phyloP scores from a whole-genome alignment of 2,329 filamentous ascomycete species.

The Xylaria sp. region DNA sequence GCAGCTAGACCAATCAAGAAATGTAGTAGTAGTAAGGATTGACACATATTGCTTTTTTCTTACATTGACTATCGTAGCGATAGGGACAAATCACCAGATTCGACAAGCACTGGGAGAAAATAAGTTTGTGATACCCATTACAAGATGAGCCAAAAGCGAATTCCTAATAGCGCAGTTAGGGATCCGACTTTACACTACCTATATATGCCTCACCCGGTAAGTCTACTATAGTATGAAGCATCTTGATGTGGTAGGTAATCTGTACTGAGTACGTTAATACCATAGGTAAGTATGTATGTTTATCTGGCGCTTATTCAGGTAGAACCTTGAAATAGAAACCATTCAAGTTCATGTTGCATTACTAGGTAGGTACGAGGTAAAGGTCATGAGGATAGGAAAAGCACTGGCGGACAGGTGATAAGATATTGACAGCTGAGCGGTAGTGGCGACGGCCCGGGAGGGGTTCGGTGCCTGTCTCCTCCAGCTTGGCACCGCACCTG shows the following conservation, averaged over 20 bases:
- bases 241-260: not conserved
- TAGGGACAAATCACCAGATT: not conserved
- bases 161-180: too few relatives aligned
- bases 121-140: too few relatives aligned
- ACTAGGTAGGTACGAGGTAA: too few relatives aligned
- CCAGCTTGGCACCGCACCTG: constrained; percentile 37
- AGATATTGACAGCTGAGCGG: constrained; percentile 29
- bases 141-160: too few relatives aligned
- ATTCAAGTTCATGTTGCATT: too few relatives aligned
- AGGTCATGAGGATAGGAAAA: not conserved
- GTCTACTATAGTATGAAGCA: not conserved
- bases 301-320: too few relatives aligned
- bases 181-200: too few relatives aligned
- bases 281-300: too few relatives aligned
- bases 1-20: not conserved
- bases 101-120: not conserved
- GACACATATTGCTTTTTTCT: constrained; percentile 4
- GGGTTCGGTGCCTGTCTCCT: constrained; percentile 25
- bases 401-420: constrained; percentile 16
- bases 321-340: too few relatives aligned
- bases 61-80: not conserved
- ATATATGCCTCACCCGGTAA: too few relatives aligned
- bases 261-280: too few relatives aligned
- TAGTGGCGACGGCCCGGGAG: constrained; percentile 21
- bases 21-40: not conserved